These are phyloP conservation scores for Yamadazyma phyllophila DNA, from an alignment of 805 yeast species.

Conservation along the genomic window DNA sequence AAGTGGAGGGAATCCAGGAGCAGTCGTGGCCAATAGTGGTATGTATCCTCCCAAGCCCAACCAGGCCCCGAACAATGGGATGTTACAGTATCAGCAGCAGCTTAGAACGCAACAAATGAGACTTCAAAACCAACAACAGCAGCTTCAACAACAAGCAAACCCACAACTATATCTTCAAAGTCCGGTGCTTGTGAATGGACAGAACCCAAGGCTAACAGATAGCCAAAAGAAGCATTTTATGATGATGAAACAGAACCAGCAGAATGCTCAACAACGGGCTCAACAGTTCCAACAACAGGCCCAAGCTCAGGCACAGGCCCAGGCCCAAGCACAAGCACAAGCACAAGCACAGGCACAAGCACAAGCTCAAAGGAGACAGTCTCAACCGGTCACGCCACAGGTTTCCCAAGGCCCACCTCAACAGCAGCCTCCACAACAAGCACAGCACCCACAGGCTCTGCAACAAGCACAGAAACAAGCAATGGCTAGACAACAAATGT, in stretches of 20 bases:
- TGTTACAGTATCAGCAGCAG: slow-evolving; percentile 23
- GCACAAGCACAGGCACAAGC: background rate
- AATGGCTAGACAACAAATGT: slow-evolving; percentile 3
- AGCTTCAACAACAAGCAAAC: slow-evolving; percentile 16
- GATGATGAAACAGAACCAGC: slow-evolving; percentile 17
- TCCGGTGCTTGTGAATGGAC: slow-evolving; percentile 15
- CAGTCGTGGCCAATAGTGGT: background rate
- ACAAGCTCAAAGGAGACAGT: slow-evolving; percentile 6
- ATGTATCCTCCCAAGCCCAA: slow-evolving; percentile 13
- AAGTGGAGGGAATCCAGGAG: background rate
- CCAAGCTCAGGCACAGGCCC: slow-evolving; percentile 10
- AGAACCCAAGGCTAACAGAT: slow-evolving; percentile 15
- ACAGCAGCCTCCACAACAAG: slow-evolving; percentile 6
- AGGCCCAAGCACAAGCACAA: slow-evolving; percentile 1
- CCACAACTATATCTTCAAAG: slow-evolving; percentile 18
- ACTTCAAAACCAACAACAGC: slow-evolving; percentile 23
- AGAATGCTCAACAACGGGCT: slow-evolving; percentile 13
- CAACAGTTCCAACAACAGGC: slow-evolving; percentile 11
- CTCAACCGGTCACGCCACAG: slow-evolving; percentile 7
- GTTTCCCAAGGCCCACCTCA: slow-evolving; percentile 7
- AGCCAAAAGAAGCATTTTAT: slow-evolving; percentile 19
- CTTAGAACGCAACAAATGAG: slow-evolving; percentile 24
- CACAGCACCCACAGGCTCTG: background rate
- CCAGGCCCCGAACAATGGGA: slow-evolving; percentile 12
- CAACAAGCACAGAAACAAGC: slow-evolving; percentile 7